Evolutionary conservation across 1,284 basidiomycete genomes (phyloP).

Genomic region (Hymenochaete sp.): DNA sequence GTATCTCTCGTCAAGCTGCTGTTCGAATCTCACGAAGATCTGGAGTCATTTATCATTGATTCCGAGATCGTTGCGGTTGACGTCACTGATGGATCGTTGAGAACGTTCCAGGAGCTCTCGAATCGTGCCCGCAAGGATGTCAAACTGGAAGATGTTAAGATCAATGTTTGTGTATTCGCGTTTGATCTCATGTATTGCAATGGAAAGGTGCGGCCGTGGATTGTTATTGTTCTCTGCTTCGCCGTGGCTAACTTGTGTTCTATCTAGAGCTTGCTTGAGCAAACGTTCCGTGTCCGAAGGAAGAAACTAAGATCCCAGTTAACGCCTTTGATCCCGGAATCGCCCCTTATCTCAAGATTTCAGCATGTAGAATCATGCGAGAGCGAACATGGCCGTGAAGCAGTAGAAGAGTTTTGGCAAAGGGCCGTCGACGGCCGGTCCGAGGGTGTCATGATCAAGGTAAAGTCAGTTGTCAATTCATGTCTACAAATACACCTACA

Average conservation of each 20-base stretch:
- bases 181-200: conserved; percentile 92
- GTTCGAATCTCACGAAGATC: conserved; percentile 34
- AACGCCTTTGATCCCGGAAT: conserved; percentile 39
- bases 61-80: conserved; percentile 79
- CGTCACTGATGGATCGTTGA: conserved; percentile 52
- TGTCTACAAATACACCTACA: no score
- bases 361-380: conserved; percentile 74
- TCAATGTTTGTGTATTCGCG: conserved; percentile 78
- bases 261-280: conserved; percentile 63
- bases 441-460: conserved; percentile 94
- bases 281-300: conserved; percentile 69
- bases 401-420: conserved; percentile 73
- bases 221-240: conserved; percentile 4
- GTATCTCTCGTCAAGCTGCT: conserved; percentile 46
- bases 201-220: conserved; percentile 44
- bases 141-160: conserved; percentile 66
- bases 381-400: conserved; percentile 53
- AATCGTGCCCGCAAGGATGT: conserved; percentile 85
- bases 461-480: conserved; percentile 33
- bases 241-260: no score
- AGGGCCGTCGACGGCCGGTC: conserved; percentile 74
- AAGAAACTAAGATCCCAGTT: conserved; percentile 53
- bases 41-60: conserved; percentile 76
- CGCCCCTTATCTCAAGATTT: conserved; percentile 54
- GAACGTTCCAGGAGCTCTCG: conserved; percentile 82